Evolutionary conservation across 2,329 filamentous ascomycete genomes (phyloP).

Genomic region (Colletotrichum musicola): DNA sequence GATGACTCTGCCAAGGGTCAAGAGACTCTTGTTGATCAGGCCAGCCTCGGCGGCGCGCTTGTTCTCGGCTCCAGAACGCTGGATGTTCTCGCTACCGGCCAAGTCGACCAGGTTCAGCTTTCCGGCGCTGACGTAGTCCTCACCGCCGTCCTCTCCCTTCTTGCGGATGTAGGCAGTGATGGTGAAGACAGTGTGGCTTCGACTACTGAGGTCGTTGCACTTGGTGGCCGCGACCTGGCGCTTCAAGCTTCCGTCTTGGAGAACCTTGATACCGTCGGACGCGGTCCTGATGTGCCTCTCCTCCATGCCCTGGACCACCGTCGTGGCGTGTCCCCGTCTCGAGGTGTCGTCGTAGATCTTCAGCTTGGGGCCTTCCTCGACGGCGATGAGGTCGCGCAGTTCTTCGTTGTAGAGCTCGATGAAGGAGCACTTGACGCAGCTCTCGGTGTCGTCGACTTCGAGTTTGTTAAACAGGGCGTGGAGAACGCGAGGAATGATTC

Average conservation of each 20-base stretch:
- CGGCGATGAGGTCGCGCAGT: slow-evolving; percentile 86
- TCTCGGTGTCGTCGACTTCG: slow-evolving; percentile 82
- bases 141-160: slow-evolving; percentile 83
- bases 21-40: slow-evolving; percentile 96
- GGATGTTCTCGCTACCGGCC: slow-evolving; percentile 97
- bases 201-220: slow-evolving; percentile 97
- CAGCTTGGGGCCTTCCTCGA: slow-evolving; percentile 85
- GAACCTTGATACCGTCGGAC: slow-evolving; percentile 85
- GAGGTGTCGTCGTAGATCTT: slow-evolving; percentile 96
- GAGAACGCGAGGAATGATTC: slow-evolving; percentile 93
- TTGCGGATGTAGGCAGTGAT: slow-evolving; percentile 93
- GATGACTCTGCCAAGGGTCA: slow-evolving; percentile 95
- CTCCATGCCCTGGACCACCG: slow-evolving; percentile 97
- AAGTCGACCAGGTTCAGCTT: slow-evolving; percentile 98
- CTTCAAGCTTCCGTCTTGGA: slow-evolving; percentile 91
- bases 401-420: slow-evolving; percentile 99
- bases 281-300: slow-evolving; percentile 92
- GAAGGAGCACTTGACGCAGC: slow-evolving; percentile 96
- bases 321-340: slow-evolving; percentile 86
- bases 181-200: slow-evolving; percentile 97
- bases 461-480: slow-evolving; percentile 89
- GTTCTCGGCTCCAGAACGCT: slow-evolving; percentile 96
- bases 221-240: slow-evolving; percentile 99
- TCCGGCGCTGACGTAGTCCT: slow-evolving; percentile 90
- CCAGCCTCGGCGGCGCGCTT: slow-evolving; percentile 96